Evolutionary conservation across 805 yeast species (phyloP), one percentile per base, ranked within the genome.

Genomic region (Isabelozyma heimii): DNA sequence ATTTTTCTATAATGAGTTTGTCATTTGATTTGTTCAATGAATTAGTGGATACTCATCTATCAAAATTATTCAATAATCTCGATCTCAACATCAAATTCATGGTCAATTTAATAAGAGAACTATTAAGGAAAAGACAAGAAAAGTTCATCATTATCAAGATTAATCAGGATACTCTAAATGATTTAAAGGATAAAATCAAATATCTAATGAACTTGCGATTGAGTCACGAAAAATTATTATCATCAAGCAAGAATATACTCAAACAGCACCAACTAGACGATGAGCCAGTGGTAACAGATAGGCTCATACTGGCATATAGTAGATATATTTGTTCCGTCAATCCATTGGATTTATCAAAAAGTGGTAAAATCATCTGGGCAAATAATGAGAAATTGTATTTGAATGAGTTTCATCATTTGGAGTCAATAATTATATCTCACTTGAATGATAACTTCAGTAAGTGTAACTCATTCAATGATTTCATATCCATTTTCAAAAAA

Each of bases 101-200:
- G 67, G 79, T 83, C 1, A 77, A 81, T 45, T 60, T 87, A 40
- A 80, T 89, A 0, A 77, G 97, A 48, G 97, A 91, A 51, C 65
- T 87, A 3, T 72, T 88, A 39, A 73, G 97, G 53, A 87, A 84
- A 56, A 69, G 94, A 40, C 81, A 83, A 8, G 92, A 87, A 47
- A 83, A 82, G 50, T 85, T 86, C 59, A 76, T 85, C 12, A 78
- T 84, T 17, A 80, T 89, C 16, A 80, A 83, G 49, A 72, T 90
- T 8, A 70, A 70, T n/a, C 75, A 82, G 8, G 67, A 76, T 2
- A 62, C 26, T 3, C 55, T 67, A 1, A 56, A 53, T 1, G 60
- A 52, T 13, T 47, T 81, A 24, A 73, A 69, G 49, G 77, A 76
- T 0, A 66, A 83, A 28, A 45, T 85, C 1, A 69, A 64, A 1